Base-by-base conservation (phyloP, 306 rosid genomes). In the Prunus davidiana region DNA sequence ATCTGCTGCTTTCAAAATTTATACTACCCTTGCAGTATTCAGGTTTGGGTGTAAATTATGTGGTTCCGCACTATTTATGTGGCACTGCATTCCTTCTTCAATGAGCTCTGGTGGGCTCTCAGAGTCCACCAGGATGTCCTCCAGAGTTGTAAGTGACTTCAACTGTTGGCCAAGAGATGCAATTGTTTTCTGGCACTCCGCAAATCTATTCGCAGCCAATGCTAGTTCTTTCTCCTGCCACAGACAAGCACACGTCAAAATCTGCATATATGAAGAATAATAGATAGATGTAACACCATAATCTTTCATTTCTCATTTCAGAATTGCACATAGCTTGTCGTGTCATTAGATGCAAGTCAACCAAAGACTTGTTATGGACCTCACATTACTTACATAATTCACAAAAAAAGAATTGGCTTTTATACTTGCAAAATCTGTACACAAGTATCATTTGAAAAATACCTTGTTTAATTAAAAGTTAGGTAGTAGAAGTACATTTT, bases 131-230 rank as follows among this genome's bases (percentile, higher is more conserved):
- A 88, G 78, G 72, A 88, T 74, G 76, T 92, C 92, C 72, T 92
- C 97, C 77, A 92, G 74, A 32, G 89, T 77, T 62, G 93, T 86
- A n/a, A 92, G 92, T 58, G 92, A 85, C 69, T 76, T 80, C 74
- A 92, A 72, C 73, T 84, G 91, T 73, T 86, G 86, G 49, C 93
- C 93, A 76, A 92, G 92, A 65, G 93, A 88, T 64, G 96, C 93
- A 70, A 92, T 88, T 69, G 97, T 92, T 82, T 87, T 88, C 75
- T 90, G 96, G 79, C 97, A 92, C 82, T 88, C 96, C 0, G 92
- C 84, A 74, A 88, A 87, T 75, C 78, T 90, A 74, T 78, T 73
- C 12, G 93, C 83, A 69, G 97, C 97, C 87, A 86, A 41, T 47
- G 87, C 89, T 46, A 92, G 83, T 75, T 90, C 96, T 77, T 87